Percentiles rank a stretch among this genome's conserved stretches.
phyloP scores from a whole-genome alignment of 2,329 filamentous ascomycete species.

The Botrytis aclada region DNA sequence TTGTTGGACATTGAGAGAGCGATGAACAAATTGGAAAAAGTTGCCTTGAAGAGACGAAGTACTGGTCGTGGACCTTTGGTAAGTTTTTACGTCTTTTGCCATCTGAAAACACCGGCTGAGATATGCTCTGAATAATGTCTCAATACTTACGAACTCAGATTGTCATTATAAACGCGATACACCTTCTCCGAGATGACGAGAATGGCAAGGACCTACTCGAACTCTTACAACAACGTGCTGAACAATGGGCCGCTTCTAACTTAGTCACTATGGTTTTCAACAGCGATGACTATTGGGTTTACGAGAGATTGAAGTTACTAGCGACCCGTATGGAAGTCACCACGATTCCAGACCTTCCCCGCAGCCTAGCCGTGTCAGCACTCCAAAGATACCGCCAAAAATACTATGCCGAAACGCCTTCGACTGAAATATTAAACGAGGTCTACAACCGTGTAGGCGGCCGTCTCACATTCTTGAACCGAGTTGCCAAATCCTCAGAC shows the following conservation, averaged over 20 bases:
- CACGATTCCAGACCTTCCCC: conserved; percentile 78
- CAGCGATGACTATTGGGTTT: conserved; percentile 98
- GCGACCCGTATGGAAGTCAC: conserved; percentile 94
- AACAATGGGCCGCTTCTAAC: conserved; percentile 92
- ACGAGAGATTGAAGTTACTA: conserved; percentile 87
- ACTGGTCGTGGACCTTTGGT: conserved; percentile 66
- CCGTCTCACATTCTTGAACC: conserved; percentile 80
- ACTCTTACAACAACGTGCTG: conserved; percentile 89
- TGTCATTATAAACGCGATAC: conserved; percentile 89
- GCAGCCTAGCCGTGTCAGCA: conserved; percentile 71
- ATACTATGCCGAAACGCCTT: conserved; percentile 65
- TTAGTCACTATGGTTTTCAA: conserved; percentile 93
- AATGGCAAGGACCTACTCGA: conserved; percentile 92
- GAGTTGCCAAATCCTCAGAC: conserved; percentile 80
- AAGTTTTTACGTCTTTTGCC: background rate
- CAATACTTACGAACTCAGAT: background rate
- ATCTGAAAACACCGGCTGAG: background rate
- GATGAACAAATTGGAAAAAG: conserved; percentile 97
- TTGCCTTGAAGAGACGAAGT: conserved; percentile 70
- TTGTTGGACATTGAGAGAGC: conserved; percentile 93
- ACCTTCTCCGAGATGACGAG: conserved; percentile 86
- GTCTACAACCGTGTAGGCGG: conserved; percentile 88
- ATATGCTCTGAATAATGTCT: background rate
- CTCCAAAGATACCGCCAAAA: conserved; percentile 75
- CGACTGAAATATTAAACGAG: conserved; percentile 59